phyloP scores from a whole-genome alignment of 179 eudicot genomes.

The Silene coronaria region DNA sequence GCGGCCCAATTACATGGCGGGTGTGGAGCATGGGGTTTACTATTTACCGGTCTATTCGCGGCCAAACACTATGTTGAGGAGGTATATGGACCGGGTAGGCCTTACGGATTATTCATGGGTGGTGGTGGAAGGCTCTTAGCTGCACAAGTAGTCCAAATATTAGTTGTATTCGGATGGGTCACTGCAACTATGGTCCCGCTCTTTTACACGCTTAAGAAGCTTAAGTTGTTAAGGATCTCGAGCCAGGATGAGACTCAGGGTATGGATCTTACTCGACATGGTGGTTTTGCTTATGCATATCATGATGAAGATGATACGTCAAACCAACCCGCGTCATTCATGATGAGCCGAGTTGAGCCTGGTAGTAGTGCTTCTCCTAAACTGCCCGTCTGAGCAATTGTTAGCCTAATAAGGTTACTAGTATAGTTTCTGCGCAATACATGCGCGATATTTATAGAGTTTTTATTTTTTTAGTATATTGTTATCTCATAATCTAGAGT shows the following conservation, averaged over 20 bases:
- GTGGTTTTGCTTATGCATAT: constrained; percentile 46
- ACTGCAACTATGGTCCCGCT: constrained; percentile 40
- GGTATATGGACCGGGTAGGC: constrained; percentile 34
- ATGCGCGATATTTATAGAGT: too few relatives aligned
- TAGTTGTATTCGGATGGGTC: constrained; percentile 42
- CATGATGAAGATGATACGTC: constrained; percentile 35
- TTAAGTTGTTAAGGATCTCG: constrained; percentile 36
- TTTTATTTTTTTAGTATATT: too few relatives aligned
- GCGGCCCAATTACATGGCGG: constrained; percentile 53
- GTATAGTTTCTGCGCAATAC: too few relatives aligned
- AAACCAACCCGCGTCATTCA: constrained; percentile 1
- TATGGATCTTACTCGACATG: constrained; percentile 50
- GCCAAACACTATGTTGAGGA: constrained; percentile 28
- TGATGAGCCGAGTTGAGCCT: constrained; percentile 28
- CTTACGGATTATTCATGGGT: constrained; percentile 49
- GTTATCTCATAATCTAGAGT: too few relatives aligned
- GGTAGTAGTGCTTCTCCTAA: constrained; percentile 12
- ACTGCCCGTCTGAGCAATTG: neutral
- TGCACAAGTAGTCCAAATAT: constrained; percentile 40
- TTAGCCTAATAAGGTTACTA: neutral
- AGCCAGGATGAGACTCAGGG: constrained; percentile 39
- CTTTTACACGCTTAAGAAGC: constrained; percentile 26
- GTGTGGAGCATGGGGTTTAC: constrained; percentile 46
- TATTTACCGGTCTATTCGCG: constrained; percentile 46
- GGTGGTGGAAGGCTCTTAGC: constrained; percentile 43